Evolutionary conservation across 164 flowering plant species (phyloP).

Genomic region (grape (Vitis vinifera)): ASM3070453v1 NC_081811.1:3803501-3804000

Average conservation of each 20-base stretch:
- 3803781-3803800: conserved; percentile 1
- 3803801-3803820: background rate
- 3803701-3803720: background rate
- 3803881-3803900: no score
- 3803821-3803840: background rate
- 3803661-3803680: background rate
- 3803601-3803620: background rate
- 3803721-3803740: background rate
- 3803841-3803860: background rate
- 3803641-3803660: background rate
- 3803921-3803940: no score
- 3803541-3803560: background rate
- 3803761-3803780: background rate
- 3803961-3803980: conserved; percentile 33
- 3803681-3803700: background rate
- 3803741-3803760: background rate
- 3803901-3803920: no score
- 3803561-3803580: background rate
- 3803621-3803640: background rate
- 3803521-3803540: no score
- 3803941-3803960: conserved; percentile 2
- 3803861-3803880: no score
- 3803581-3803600: background rate
- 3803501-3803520: no score
- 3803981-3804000: conserved; percentile 96